These are phyloP conservation scores for Beauveria medogensis DNA, from an alignment of 2,329 filamentous ascomycete genomes.

Conservation along the genomic window DNA sequence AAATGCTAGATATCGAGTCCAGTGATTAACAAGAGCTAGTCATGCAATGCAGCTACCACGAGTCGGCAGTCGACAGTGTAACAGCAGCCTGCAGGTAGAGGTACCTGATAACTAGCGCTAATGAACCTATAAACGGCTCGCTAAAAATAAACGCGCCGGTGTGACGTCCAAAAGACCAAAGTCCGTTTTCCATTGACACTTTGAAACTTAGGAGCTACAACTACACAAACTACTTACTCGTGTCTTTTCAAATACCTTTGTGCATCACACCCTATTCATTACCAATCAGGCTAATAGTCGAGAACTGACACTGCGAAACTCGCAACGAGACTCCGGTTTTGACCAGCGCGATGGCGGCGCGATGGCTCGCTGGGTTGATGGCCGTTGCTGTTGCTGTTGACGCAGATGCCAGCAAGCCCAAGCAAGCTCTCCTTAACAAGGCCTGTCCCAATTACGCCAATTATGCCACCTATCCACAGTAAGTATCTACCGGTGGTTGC, in stretches of 20 bases:
- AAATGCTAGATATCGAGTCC: no score
- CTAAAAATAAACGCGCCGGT: no score
- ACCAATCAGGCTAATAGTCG: not conserved
- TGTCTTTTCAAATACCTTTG: no score
- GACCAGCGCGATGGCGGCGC: constrained; percentile 18
- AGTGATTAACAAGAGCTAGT: no score
- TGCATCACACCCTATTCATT: not conserved
- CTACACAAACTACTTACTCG: not conserved
- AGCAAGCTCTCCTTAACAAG: constrained; percentile 20
- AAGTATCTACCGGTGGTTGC: constrained; percentile 14
- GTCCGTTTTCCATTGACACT: not conserved
- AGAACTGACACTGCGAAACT: not conserved
- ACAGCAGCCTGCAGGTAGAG: no score
- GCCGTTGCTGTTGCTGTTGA: constrained; percentile 16
- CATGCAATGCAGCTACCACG: no score
- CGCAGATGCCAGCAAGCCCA: constrained; percentile 15
- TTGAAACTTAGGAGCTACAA: not conserved
- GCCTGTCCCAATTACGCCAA: constrained; percentile 34
- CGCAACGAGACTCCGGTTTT: not conserved
- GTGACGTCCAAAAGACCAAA: no score
- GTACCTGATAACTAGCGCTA: no score
- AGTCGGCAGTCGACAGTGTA: no score
- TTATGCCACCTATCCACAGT: constrained; percentile 34
- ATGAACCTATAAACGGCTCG: no score
- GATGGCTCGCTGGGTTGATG: constrained; percentile 21